A percentile compares a stretch with the other conserved stretches of the same genome.
These are phyloP conservation scores for Talaromyces liani DNA, from an alignment of 495 filamentous ascomycete species.

Conservation along the genomic window DNA sequence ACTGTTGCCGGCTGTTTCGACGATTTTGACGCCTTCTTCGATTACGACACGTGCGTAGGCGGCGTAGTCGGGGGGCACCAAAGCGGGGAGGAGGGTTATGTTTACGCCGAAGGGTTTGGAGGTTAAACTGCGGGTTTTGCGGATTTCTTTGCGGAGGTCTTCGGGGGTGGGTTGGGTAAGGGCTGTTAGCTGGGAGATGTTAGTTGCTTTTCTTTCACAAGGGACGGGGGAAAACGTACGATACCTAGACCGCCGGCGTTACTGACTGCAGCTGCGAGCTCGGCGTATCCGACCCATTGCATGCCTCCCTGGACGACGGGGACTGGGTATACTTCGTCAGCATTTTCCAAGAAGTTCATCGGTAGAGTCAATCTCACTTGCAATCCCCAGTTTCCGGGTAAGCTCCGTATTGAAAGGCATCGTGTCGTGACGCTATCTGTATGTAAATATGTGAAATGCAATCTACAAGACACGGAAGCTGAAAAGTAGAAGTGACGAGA, in stretches of 20 bases:
- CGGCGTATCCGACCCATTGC: constrained; percentile 87
- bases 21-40: constrained; percentile 86
- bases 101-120: constrained; percentile 90
- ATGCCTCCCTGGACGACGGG: constrained; percentile 98
- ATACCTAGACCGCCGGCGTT: constrained; percentile 94
- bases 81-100: constrained; percentile 85
- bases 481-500: neutral
- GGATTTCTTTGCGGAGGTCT: constrained; percentile 90
- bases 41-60: constrained; percentile 92
- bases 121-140: constrained; percentile 76
- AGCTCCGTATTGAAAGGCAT: constrained; percentile 95
- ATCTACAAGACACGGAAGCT: neutral
- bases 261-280: constrained; percentile 86
- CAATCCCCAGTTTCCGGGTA: constrained; percentile 82
- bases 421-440: neutral
- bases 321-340: constrained; percentile 42
- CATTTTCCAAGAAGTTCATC: no score
- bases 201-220: neutral
- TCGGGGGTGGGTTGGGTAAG: constrained; percentile 92
- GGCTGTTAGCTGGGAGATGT: constrained; percentile 56
- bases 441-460: neutral
- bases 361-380: constrained; percentile 53
- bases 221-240: constrained; percentile 14
- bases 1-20: constrained; percentile 94
- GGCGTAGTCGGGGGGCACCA: constrained; percentile 83